Base-by-base conservation (phyloP, 2,329 filamentous ascomycete genomes). In the Fusarium decemcellulare region DNA sequence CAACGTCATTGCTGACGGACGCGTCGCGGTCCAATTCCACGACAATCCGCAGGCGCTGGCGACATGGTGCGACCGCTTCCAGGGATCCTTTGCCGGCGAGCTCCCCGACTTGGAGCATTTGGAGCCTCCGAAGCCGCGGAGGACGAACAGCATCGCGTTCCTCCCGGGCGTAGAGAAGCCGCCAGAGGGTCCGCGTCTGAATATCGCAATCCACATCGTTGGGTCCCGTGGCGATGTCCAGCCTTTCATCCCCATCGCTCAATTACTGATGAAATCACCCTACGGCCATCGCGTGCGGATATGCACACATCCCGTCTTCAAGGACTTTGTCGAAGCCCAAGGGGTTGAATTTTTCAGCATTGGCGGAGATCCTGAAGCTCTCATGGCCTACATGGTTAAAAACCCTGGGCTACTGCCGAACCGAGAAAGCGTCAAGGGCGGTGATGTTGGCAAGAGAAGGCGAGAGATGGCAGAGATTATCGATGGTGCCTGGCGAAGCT, bases 171-270 rank as follows among this genome's bases (percentile, higher is more conserved):
- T 57, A 40, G 59, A 67, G 50, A 72, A 72, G 43, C 61, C 67
- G 1, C 30, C 59, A 5, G 40, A 64, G 39, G 57, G 58, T 8
- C 76, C 74, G 14, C 72, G 75, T 8, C 68, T 79, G 2, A 75
- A 76, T 43, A 76, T 79, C 32, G 77, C 76, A 12, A 79, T 79
- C 30, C 77, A 77, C 47, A 76, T 79, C 18, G 77, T 79, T 36
- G 77, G 77, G 7, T 78, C 76, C 2, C 68, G 77, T 23, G 76
- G 76, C 34, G 76, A 78, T 40, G 75, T 77, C 3, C 88, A 90
- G 61, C 88, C 88, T 0, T 90, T 90, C 57, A 79, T 90, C 53
- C 86, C 87, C 0, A 78, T 90, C 2, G 88, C 90, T 0, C 81
- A 86, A 66, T 77, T 80, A 4, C 80, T 80, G 2, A 68, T 62